Base-by-base conservation (phyloP, 1,139 yeast genomes). In the Yamadazyma atmosphaerica region DNA sequence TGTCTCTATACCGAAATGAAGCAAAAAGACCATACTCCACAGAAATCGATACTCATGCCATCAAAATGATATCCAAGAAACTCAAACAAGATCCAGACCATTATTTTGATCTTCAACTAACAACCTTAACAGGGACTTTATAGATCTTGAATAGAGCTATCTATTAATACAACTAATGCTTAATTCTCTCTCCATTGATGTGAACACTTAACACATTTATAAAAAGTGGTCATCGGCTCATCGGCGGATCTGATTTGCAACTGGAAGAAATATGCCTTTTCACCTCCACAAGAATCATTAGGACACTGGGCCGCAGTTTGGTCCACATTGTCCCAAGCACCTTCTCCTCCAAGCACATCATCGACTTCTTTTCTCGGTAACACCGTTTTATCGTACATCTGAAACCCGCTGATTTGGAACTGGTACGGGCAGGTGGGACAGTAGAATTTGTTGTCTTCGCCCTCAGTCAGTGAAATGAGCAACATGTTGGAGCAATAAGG, bases 251-350 rank as follows among this genome's bases (percentile, higher is more conserved):
- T 76, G 56, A 92, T 92, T 63, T 92, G 99, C 44, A 92, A 72
- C 65, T 92, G 98, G 74, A 90, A 94, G 72, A 88, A 92, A 63
- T 94, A 92, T 0, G 98, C 99, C 61, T 88, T 86, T 50, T 81
- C 86, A 46, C 86, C 84, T 34, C 89, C 95, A 69, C 98, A 92
- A 1, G 74, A 63, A 46, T 86, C 95, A 32, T 79, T 72, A 3
- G 97, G 96, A 69, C 98, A 92, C 58, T 92, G 96, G 0, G 92
- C 85, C 2, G 79, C 70, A 0, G 92, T 85, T 55, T 85, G 92
- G 58, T 94, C 98, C 22, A 94, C 98, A 57, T 92, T 90, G 60
- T 92, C 98, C 98, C 98, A 92, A 3, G 98, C 95, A 19, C 96
- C 98, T 49, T 83, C 94, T 30, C 96, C 96, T 43, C 99, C 98